Base-by-base conservation (phyloP, 768 basidiomycete genomes). In the Phlebiopsis flavidoalba region DNA sequence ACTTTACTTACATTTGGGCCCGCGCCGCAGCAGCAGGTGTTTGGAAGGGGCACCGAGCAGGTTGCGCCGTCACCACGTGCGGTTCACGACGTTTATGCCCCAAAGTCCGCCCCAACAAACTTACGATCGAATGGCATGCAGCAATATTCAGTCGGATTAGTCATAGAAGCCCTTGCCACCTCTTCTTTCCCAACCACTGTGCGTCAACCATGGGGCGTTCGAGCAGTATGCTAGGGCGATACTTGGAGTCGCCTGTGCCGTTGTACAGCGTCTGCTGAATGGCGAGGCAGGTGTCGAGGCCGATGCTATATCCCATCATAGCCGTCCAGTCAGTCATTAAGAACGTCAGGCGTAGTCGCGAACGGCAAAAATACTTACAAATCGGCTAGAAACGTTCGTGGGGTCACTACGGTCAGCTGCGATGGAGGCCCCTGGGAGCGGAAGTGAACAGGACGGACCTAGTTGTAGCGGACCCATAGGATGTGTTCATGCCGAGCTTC, bases 121-220 rank as follows among this genome's bases (percentile, higher is more conserved):
- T n/a, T n/a, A n/a, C n/a, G n/a, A 31, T 11, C 14, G 40, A 17
- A 12, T n/a, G 17, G 3, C 40, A 43, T 43, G 12, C 17, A 43
- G 40, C 40, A n/a, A 2, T 43, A 17, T 26, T 60, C 52, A 64
- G 24, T 62, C 59, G 50, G 65, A 53, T 68, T 97, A 97, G 64
- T 95, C 93, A 69, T 97, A 98, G 73, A 98, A 98, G 17, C 95
- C 95, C 72, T 89, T 93, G 4, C 95, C 94, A 60, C 83, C n/a
- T 92, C 80, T 96, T 96, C 79, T 81, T 88, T 11, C 96, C 96
- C 55, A 90, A 80, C 91, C 92, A 98, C 53, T 89, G 87, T 19
- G 96, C 96, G 70, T 96, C 93, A 5, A 98, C 96, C 96, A 98
- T 98, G 26, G n/a, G n/a, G 37, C 93, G 82, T 67, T 94, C 91